Percentiles rank a stretch among this genome's conserved stretches.
Evolutionary conservation across 352 stramenopile genomes (phyloP).

Genomic region (Phytophthora foliorum): DNA sequence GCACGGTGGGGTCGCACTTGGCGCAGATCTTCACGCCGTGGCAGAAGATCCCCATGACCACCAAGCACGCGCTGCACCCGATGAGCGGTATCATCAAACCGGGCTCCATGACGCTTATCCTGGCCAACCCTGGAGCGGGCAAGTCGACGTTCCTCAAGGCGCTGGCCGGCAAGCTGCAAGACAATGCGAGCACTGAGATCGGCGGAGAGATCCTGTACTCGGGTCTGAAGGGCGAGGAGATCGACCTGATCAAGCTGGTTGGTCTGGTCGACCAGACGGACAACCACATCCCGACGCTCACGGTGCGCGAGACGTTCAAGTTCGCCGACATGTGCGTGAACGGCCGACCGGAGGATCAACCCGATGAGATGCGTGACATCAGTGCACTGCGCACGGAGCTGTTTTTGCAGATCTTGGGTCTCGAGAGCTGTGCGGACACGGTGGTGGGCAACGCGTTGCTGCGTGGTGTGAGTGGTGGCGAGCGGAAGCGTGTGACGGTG

Average conservation of each 20-base stretch:
- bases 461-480: slow-evolving; percentile 93
- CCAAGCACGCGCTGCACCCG: slow-evolving; percentile 60
- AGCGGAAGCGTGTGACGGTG: slow-evolving; percentile 88
- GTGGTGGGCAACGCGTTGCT: slow-evolving; percentile 91
- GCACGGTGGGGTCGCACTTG: slow-evolving; percentile 64
- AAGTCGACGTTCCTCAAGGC: slow-evolving; percentile 81
- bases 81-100: slow-evolving; percentile 77
- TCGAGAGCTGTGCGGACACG: slow-evolving; percentile 93
- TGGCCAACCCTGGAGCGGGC: slow-evolving; percentile 64
- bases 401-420: slow-evolving; percentile 86
- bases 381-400: slow-evolving; percentile 76
- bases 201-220: slow-evolving; percentile 61
- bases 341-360: slow-evolving; percentile 54
- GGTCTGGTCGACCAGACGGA: slow-evolving; percentile 67
- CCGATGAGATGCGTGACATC: slow-evolving; percentile 80
- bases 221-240: slow-evolving; percentile 51
- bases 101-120: slow-evolving; percentile 48
- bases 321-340: slow-evolving; percentile 96
- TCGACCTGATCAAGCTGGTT: slow-evolving; percentile 69
- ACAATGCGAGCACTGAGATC: slow-evolving; percentile 40
- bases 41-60: slow-evolving; percentile 45
- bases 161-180: slow-evolving; percentile 65
- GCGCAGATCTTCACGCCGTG: slow-evolving; percentile 63
- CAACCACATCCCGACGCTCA: too few species aligned
- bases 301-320: slow-evolving; percentile 67